These are phyloP conservation scores for Cardiospermum halicacabum DNA, from an alignment of 345 rosid species.

Conservation along the genomic window DNA sequence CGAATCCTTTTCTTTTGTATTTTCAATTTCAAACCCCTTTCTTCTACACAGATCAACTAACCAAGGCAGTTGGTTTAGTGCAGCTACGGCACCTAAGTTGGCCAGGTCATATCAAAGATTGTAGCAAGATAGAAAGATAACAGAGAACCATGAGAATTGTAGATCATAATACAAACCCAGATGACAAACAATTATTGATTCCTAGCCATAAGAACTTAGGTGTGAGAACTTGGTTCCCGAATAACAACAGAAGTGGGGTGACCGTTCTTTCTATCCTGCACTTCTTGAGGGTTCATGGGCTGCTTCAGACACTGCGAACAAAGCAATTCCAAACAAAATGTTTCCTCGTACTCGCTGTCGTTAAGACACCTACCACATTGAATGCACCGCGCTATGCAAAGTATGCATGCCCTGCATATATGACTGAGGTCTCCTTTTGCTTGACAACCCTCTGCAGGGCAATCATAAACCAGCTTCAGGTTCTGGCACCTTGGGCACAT, in stretches of 20 bases:
- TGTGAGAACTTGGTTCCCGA: constrained; percentile 20
- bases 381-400: constrained; percentile 74
- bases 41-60: constrained; percentile 5
- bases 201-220: constrained; percentile 37
- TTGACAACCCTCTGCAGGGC: constrained; percentile 78
- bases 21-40: neutral
- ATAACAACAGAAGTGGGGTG: constrained; percentile 18
- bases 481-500: constrained; percentile 80
- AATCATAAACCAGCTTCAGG: constrained; percentile 77
- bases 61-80: neutral
- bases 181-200: constrained; percentile 12
- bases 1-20: neutral
- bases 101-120: constrained; percentile 8
- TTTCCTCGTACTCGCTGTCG: constrained; percentile 77
- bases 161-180: constrained; percentile 15
- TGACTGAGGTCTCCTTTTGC: constrained; percentile 34
- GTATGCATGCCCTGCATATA: constrained; percentile 77
- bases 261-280: constrained; percentile 23
- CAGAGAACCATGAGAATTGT: constrained; percentile 8
- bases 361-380: constrained; percentile 87
- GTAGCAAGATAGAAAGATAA: constrained; percentile 8
- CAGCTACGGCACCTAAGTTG: constrained; percentile 3
- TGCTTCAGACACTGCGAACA: constrained; percentile 62
- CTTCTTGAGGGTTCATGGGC: constrained; percentile 26
- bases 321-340: constrained; percentile 67